These are phyloP conservation scores for Calamus simplicifolius DNA, from an alignment of 176 grass and related monocot genomes.

Conservation along the genomic window DNA sequence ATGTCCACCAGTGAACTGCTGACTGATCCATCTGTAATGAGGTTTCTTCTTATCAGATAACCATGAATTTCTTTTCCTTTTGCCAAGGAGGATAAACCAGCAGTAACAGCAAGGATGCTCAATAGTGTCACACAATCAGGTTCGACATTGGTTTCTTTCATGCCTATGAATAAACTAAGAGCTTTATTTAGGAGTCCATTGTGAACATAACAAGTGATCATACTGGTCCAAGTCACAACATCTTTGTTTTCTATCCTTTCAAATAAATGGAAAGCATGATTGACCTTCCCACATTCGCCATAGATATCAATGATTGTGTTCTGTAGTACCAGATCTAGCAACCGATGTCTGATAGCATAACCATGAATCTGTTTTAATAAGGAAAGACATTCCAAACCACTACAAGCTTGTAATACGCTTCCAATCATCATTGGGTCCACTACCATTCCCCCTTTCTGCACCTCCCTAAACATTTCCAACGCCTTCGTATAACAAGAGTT, in stretches of 20 bases:
- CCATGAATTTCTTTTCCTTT: slow-evolving; percentile 93
- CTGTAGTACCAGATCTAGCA: slow-evolving; percentile 66
- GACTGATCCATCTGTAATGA: slow-evolving; percentile 32
- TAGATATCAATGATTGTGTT: slow-evolving; percentile 64
- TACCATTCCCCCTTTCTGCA: slow-evolving; percentile 34
- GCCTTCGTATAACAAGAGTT: slow-evolving; percentile 42
- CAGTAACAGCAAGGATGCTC: slow-evolving; percentile 42
- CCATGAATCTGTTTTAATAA: slow-evolving; percentile 61
- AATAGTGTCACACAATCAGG: slow-evolving; percentile 68
- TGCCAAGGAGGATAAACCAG: slow-evolving; percentile 43
- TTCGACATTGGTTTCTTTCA: slow-evolving; percentile 40
- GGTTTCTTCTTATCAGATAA: slow-evolving; percentile 53
- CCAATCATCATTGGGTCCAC: slow-evolving; percentile 80
- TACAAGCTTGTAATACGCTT: slow-evolving; percentile 58
- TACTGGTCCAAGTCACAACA: slow-evolving; percentile 82
- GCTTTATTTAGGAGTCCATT: slow-evolving; percentile 48
- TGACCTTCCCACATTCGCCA: slow-evolving; percentile 44
- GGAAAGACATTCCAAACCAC: slow-evolving; percentile 34
- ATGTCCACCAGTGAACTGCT: slow-evolving; percentile 70
- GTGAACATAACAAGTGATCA: slow-evolving; percentile 49
- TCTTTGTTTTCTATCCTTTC: slow-evolving; percentile 50
- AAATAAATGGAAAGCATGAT: slow-evolving; percentile 40
- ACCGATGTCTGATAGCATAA: slow-evolving; percentile 51
- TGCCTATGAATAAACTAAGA: slow-evolving; percentile 51
- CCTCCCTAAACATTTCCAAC: slow-evolving; percentile 39